These are phyloP conservation scores for Lentinus polychrous DNA, from an alignment of 1,284 basidiomycete genomes.

Conservation along the genomic window DNA sequence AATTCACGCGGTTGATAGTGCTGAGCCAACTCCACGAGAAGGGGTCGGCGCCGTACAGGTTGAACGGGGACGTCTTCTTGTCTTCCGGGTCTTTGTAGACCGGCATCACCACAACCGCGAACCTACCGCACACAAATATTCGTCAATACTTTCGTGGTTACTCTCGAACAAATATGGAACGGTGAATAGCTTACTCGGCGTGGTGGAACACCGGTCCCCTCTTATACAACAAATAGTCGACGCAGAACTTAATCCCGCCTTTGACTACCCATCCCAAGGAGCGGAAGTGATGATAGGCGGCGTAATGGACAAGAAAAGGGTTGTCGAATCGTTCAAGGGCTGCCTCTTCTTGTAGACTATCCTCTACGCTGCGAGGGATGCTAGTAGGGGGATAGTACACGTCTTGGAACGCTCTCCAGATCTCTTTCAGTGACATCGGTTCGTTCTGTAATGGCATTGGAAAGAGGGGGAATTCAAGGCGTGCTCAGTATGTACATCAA, in stretches of 20 bases:
- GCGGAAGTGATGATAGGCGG: conserved; percentile 91
- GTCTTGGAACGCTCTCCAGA: conserved; percentile 57
- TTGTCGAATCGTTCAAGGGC: conserved; percentile 72
- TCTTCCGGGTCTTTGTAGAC: conserved; percentile 83
- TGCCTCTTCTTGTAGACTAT: conserved; percentile 16
- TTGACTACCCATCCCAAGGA: conserved; percentile 98
- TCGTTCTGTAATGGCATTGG: conserved; percentile 35
- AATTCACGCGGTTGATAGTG: conserved; percentile 95
- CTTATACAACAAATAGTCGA: conserved; percentile 92
- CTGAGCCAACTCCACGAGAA: conserved; percentile 95
- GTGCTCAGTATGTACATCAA: neutral
- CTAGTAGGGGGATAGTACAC: conserved; percentile 23
- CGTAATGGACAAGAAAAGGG: conserved; percentile 88
- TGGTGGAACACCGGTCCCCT: conserved; percentile 93
- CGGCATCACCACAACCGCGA: conserved; percentile 84
- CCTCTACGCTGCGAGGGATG: conserved; percentile 14
- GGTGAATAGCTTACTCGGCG: conserved; percentile 74
- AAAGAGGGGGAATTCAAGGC: conserved; percentile 2
- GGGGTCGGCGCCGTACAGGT: conserved; percentile 59
- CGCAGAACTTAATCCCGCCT: conserved; percentile 95
- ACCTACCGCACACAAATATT: conserved; percentile 48
- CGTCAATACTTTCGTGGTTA: neutral
- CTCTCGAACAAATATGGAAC: neutral
- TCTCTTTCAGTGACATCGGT: conserved; percentile 43
- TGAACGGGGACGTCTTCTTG: conserved; percentile 51